Base-by-base conservation (phyloP, 345 rosid genomes). In the Anacardium occidentale region DNA sequence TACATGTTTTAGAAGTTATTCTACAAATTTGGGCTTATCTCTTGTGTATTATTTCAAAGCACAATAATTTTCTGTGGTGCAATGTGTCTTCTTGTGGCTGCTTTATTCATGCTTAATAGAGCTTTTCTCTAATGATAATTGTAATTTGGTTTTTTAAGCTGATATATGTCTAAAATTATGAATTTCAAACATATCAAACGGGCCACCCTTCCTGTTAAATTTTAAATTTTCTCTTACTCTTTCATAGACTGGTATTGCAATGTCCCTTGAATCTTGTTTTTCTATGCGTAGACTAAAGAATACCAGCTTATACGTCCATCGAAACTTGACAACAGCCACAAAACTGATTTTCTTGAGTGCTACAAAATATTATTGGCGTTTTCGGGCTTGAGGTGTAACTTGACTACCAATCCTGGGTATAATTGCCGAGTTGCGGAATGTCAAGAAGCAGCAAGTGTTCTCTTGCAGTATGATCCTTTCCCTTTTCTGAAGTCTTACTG, bases 391-490 rank as follows among this genome's bases (percentile, higher is more conserved):
- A 95, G 80, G 86, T 87, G 90, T 66, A 90, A 97, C 26, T 86
- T 89, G 83, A 92, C 94, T 68, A 88, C 77, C 77, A 92, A 86
- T 81, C 96, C 98, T 77, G 99, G 99, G 72, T 95, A 95, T 75
- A 95, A 95, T 76, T 68, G 80, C 52, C 92, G 99, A 50, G 99
- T 92, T 84, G 77, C 84, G 70, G 99, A 92, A 77, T 95, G 99
- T 75, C 92, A 80, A 77, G 89, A 92, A 89, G 99, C 99, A 50
- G 99, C 99, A 55, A 81, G 84, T 75, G 62, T 88, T 76, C 92
- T 94, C 68, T 78, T 94, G 68, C 42, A 70, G 99, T 94, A 88
- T 67, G 89, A 70, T 85, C 42, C 72, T 21, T 18, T 42, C 45
- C 56, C 37, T 44, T 59, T 6, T 8, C 42, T 64, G 59, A 48